These are phyloP conservation scores for Letharia lupina DNA, from an alignment of 495 filamentous ascomycete species.

Conservation along the genomic window DNA sequence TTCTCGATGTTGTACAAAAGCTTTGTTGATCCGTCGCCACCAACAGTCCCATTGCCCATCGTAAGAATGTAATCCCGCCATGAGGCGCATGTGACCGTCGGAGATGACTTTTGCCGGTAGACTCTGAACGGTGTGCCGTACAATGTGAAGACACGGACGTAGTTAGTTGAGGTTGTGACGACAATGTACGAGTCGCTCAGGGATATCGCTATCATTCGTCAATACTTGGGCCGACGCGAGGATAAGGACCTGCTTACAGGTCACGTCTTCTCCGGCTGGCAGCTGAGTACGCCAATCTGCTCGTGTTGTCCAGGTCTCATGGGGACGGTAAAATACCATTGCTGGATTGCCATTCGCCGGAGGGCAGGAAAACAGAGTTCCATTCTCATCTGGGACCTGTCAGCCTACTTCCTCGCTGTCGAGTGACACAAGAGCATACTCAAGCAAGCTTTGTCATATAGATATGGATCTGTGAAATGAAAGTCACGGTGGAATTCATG, in stretches of 20 bases:
- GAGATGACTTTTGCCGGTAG: slow-evolving; percentile 80
- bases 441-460: slow-evolving; percentile 92
- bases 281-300: slow-evolving; percentile 84
- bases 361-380: slow-evolving; percentile 77
- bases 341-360: slow-evolving; percentile 60
- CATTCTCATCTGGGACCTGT: slow-evolving; percentile 57
- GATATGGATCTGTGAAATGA: slow-evolving; percentile 88
- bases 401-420: slow-evolving; percentile 23
- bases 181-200: slow-evolving; percentile 86
- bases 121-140: slow-evolving; percentile 84
- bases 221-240: neutral
- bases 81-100: slow-evolving; percentile 82
- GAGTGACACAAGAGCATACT: slow-evolving; percentile 36
- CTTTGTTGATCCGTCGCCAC: slow-evolving; percentile 61
- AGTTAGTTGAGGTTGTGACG: slow-evolving; percentile 72
- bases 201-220: slow-evolving; percentile 56
- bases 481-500: slow-evolving; percentile 84
- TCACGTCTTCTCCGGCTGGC: slow-evolving; percentile 70
- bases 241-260: slow-evolving; percentile 32
- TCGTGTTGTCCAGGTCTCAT: slow-evolving; percentile 90
- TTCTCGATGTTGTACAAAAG: slow-evolving; percentile 88
- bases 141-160: slow-evolving; percentile 85
- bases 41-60: slow-evolving; percentile 82
- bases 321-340: slow-evolving; percentile 89
- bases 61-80: slow-evolving; percentile 93